Evolutionary conservation across 2,329 filamentous ascomycete species (phyloP), one percentile per base, ranked within the genome.

Genomic region (Fusarium gaditjirri): DNA sequence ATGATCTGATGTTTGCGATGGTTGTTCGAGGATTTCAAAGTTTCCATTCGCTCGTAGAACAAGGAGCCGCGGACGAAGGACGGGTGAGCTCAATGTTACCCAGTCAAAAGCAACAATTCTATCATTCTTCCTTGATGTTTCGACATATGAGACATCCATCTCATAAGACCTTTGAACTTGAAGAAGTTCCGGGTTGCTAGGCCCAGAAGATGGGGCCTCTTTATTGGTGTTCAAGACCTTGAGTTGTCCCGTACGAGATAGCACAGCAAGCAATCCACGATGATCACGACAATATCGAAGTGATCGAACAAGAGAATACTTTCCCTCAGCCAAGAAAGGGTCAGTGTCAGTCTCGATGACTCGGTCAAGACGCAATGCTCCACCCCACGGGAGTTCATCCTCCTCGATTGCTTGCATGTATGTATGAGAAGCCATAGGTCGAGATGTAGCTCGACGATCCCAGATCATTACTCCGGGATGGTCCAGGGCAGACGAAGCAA

Each of bases 401-500:
- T 86, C 83, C 38, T 91, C 89, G 8, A 90, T 82, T 6, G 89
- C 87, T 33, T 89, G 84, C 19, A 86, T 75, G 71, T 92, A 92
- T 19, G 83, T 80, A 17, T 84, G 81, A 16, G 88, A 90, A 13
- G 87, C 86, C 16, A 86, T 80, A 2, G 85, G 81, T 16, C 87
- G 86, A 25, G 83, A 84, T 17, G 85, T 86, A n/a, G 87, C 88
- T 46, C 93, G 90, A 31, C 91, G 89, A 78, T 95, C 93, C 93
- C 93, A 95, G 36, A 95, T 86, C 79, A 92, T 91, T 56, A 95
- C 86, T 12, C 90, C 90, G 1, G 93, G 91, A 54, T 93, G 91
- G 65, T 93, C 92, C 17, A 93, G 83, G 6, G 92, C 91, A 19
- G 93, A 94, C 2, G 93, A 95, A 3, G 93, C 91, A 82, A 96